Base-by-base conservation (phyloP, 768 basidiomycete species). In the Boletus sp. region DNA sequence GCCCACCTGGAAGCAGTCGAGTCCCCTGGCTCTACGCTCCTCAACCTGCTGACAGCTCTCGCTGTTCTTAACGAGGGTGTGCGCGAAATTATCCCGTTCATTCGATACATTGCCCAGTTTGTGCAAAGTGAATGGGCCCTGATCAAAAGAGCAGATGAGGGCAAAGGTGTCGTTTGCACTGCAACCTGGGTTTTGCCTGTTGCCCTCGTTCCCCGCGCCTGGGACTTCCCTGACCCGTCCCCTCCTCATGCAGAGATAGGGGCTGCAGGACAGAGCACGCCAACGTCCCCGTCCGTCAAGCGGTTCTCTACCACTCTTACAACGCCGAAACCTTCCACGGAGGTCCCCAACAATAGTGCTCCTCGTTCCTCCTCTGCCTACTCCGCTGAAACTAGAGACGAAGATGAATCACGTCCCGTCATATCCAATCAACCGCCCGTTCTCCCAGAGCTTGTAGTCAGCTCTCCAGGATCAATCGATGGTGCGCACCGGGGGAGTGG, bases 141-240 rank as follows among this genome's bases (percentile, higher is more conserved):
- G 40, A 89, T 94, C 67, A 78, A 81, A 64, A 73, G 67, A 20
- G 82, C 87, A 62, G 79, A 94, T 63, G 65, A 75, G 50, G 92
- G 92, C 1, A 70, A 83, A 64, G 92, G 92, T 18, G 93, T 94
- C 37, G 85, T 94, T 35, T 92, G 92, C 66, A 88, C 90, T 48
- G 88, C 92, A 7, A 95, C 92, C n/a, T 94, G 92, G 89, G 80
- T 92, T 49, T 82, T 92, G 79, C 91, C 90, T 20, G 82, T 84
- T 50, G 90, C 90, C 4, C 75, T 92, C 73, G 83, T 88, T 47
- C 86, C 90, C 40, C 86, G 86, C 28, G 75, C 90, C 37, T 93
- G 91, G 91, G 91, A 93, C 68, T 92, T 83, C 57, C 56, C 83
- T 52, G 76, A 84, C 36, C 70, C 75, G 7, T 57, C 56, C 0